Base-by-base conservation (phyloP, 1,284 basidiomycete species). In the Ustilago xerochloae region DNA sequence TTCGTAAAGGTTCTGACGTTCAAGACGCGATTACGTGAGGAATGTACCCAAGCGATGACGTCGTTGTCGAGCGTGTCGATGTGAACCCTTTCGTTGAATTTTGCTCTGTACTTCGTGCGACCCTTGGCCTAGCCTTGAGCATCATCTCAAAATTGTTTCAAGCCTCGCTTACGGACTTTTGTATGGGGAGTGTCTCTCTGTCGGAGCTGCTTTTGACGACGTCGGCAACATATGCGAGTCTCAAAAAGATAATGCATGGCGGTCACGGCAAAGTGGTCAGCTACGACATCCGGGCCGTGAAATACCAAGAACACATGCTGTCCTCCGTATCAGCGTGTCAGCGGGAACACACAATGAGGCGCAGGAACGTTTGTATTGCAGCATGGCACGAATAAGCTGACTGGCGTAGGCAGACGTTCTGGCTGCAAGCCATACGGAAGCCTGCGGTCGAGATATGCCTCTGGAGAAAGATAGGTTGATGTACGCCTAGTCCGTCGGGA, bases 1-100 rank as follows among this genome's bases (percentile, higher is more conserved):
- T n/a, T 12, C n/a, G 16, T 22, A 3, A 39, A 36, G 36, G 48
- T 49, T 16, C 48, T 35, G 32, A 49, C 30, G 26, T 13, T 18
- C 18, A 15, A 10, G 30, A 15, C 9, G 51, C 5, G 52, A 28
- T 54, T 54, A 54, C 41, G 39, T 45, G 52, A 54, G 52, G 41
- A 45, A 54, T 45, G 41, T 41, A n/a, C 1, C 1, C 20, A 13
- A 54, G 16, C 38, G 22, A 45, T 45, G 52, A 54, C 52, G 39
- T 54, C 29, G 22, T 28, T 24, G 33, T 4, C n/a, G n/a, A n/a
- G n/a, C n/a, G n/a, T n/a, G 15, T 9, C 3, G 35, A 24, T 15
- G 32, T 22, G 16, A n/a, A 9, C 33, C 13, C 15, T 18, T 28
- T 26, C 20, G 3, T 8, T 32, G n/a, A 8, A 35, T 26, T 45